A percentile compares a stretch with the other conserved stretches of the same genome.
Conservation (phyloP, 2,329 filamentous ascomycete species). For the Capronia epimyces region DNA sequence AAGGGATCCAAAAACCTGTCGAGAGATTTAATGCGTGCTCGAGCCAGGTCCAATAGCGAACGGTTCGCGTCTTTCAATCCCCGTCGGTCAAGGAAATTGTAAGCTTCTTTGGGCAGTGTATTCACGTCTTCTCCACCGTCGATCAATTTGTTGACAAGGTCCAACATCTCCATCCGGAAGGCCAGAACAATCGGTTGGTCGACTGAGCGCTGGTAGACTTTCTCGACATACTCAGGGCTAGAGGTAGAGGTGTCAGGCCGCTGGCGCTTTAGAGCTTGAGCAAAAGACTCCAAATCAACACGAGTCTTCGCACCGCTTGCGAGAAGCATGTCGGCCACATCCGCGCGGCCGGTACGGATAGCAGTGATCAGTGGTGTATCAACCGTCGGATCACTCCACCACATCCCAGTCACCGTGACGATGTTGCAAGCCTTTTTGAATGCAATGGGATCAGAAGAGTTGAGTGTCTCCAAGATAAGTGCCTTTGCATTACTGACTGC, state of each 20-base stretch:
- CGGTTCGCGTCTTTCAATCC: conserved; percentile 24
- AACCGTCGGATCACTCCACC: conserved; percentile 34
- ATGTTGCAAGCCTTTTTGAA: conserved; percentile 63
- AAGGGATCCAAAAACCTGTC: conserved; percentile 39
- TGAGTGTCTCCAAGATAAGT: conserved; percentile 41
- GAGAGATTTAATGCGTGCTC: conserved; percentile 48
- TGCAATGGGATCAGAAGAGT: conserved; percentile 54
- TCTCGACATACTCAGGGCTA: conserved; percentile 44
- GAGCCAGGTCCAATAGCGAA: conserved; percentile 58
- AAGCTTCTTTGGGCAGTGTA: conserved; percentile 44
- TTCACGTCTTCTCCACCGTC: conserved; percentile 62
- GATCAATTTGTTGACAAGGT: conserved; percentile 55
- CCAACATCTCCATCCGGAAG: conserved; percentile 44
- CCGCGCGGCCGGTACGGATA: conserved; percentile 49
- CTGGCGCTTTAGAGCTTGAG: conserved; percentile 50
- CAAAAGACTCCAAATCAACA: conserved; percentile 60
- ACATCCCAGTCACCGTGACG: conserved; percentile 42
- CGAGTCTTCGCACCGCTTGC: conserved; percentile 55
- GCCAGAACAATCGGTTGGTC: conserved; percentile 66
- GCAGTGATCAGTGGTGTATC: conserved; percentile 56
- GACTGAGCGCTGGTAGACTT: conserved; percentile 43
- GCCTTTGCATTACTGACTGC: conserved; percentile 51
- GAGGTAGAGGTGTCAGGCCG: conserved; percentile 34
- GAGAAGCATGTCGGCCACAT: conserved; percentile 57
- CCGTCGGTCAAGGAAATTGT: conserved; percentile 19